Percentiles rank a stretch among this genome's conserved stretches.
Conservation (phyloP, 768 basidiomycete species). For the Boletus pseudopeckii region DNA sequence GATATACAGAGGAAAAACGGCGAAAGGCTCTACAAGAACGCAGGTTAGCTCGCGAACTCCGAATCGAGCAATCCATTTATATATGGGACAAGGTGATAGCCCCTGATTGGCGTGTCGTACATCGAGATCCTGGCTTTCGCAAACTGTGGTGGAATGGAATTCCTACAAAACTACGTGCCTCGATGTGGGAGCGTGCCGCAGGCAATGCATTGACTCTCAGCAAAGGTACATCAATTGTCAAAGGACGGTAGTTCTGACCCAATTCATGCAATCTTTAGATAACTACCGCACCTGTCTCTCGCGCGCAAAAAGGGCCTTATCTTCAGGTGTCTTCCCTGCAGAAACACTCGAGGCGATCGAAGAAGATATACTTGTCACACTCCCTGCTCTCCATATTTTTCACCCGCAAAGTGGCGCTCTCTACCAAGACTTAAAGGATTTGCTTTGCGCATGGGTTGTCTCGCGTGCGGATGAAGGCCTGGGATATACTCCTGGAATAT, state of each 20-base stretch:
- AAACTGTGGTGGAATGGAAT: conserved; percentile 88
- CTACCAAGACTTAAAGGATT: conserved; percentile 76
- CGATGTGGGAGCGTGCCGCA: conserved; percentile 82
- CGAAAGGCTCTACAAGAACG: conserved; percentile 60
- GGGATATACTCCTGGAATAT: conserved; percentile 64
- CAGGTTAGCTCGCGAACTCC: conserved; percentile 59
- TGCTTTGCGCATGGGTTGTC: conserved; percentile 87
- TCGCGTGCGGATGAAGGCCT: conserved; percentile 80
- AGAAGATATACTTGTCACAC: conserved; percentile 67
- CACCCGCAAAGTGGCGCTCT: conserved; percentile 72
- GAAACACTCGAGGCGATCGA: conserved; percentile 64
- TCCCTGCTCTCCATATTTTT: conserved; percentile 81
- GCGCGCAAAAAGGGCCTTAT: conserved; percentile 68
- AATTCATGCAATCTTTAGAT: conserved; percentile 36
- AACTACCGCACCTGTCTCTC: conserved; percentile 67
- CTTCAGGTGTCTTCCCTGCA: conserved; percentile 62
- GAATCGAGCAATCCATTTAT: conserved; percentile 64
- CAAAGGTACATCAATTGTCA: conserved; percentile 53
- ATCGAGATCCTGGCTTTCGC: conserved; percentile 60
- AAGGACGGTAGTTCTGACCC: conserved; percentile 3
- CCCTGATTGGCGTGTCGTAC: conserved; percentile 78
- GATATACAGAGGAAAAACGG: conserved; percentile 62
- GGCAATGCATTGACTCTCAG: conserved; percentile 80
- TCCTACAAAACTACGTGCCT: conserved; percentile 73
- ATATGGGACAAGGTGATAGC: conserved; percentile 77